phyloP scores from a whole-genome alignment of 768 basidiomycete genomes.

The Russula sp. region DNA sequence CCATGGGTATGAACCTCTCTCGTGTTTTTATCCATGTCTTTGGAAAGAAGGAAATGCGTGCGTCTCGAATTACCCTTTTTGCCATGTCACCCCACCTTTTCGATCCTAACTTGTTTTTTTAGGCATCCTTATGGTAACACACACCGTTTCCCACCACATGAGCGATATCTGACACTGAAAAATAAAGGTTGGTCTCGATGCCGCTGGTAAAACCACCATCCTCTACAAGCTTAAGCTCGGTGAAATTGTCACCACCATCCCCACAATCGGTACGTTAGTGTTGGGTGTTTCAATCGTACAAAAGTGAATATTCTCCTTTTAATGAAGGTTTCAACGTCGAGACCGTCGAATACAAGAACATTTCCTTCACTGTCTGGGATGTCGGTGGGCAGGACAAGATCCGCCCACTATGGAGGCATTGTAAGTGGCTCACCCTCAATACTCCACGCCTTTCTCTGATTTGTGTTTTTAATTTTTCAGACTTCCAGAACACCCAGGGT shows the following conservation, averaged over 20 bases:
- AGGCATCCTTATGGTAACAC: slow-evolving; percentile 92
- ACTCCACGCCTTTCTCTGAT: slow-evolving; percentile 20
- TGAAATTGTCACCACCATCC: slow-evolving; percentile 99
- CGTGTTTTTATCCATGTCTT: slow-evolving; percentile 76
- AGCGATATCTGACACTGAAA: background rate
- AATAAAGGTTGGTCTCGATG: slow-evolving; percentile 91
- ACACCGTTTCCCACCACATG: background rate
- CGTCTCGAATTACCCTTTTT: slow-evolving; percentile 33
- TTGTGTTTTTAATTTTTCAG: slow-evolving; percentile 35
- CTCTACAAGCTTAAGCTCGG: slow-evolving; percentile 99
- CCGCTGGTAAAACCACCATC: slow-evolving; percentile 97
- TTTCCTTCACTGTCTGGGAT: slow-evolving; percentile 99
- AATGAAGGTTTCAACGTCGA: slow-evolving; percentile 99
- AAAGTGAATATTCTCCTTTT: slow-evolving; percentile 22
- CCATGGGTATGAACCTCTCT: slow-evolving; percentile 77
- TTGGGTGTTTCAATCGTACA: slow-evolving; percentile 8
- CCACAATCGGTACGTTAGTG: slow-evolving; percentile 82
- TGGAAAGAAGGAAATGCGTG: slow-evolving; percentile 99
- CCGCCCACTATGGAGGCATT: slow-evolving; percentile 99
- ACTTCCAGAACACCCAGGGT: slow-evolving; percentile 99
- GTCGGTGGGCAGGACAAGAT: slow-evolving; percentile 99
- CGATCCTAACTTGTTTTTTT: slow-evolving; percentile 26
- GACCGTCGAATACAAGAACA: slow-evolving; percentile 99
- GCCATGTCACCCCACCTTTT: slow-evolving; percentile 23
- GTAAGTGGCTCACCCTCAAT: slow-evolving; percentile 45